These are phyloP conservation scores for Xylaria longipes DNA, from an alignment of 495 filamentous ascomycete species.

Conservation along the genomic window DNA sequence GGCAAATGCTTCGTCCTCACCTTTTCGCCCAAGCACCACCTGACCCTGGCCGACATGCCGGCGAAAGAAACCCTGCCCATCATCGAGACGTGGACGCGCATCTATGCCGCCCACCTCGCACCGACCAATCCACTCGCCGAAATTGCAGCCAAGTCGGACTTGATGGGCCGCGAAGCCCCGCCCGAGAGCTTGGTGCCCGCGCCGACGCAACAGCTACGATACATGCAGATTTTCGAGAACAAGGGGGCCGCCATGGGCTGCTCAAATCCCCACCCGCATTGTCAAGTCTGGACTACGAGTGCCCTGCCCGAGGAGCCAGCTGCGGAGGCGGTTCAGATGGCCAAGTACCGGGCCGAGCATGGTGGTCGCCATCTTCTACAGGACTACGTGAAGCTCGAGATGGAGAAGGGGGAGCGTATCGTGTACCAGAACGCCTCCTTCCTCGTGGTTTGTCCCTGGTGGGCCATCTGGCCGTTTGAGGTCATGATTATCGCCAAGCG, in stretches of 20 bases:
- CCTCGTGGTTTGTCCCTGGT: conserved; percentile 91
- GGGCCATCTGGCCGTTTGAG: conserved; percentile 97
- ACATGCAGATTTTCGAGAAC: conserved; percentile 99
- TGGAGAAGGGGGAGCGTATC: conserved; percentile 79
- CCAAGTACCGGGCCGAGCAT: conserved; percentile 75
- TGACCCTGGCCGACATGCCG: conserved; percentile 87
- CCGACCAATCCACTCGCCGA: conserved; percentile 68
- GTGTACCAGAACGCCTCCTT: conserved; percentile 87
- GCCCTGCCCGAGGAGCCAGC: conserved; percentile 86
- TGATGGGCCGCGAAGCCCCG: conserved; percentile 47
- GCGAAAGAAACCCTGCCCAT: conserved; percentile 73
- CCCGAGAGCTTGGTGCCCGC: conserved; percentile 49
- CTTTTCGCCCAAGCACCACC: conserved; percentile 87
- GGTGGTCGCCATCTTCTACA: conserved; percentile 74
- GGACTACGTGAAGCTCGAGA: conserved; percentile 87
- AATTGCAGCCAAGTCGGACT: conserved; percentile 39
- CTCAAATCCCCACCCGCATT: conserved; percentile 97
- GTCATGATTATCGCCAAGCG: conserved; percentile 85
- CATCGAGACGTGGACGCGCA: conserved; percentile 83
- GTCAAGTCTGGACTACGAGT: conserved; percentile 94
- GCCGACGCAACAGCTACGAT: conserved; percentile 81
- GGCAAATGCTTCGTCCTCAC: conserved; percentile 98
- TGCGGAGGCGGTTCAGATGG: conserved; percentile 76
- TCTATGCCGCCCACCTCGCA: conserved; percentile 83
- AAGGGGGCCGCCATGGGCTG: conserved; percentile 98